Conservation (phyloP, 2,329 filamentous ascomycete species). For the Immersiporthe knoxdaviesiana region DNA sequence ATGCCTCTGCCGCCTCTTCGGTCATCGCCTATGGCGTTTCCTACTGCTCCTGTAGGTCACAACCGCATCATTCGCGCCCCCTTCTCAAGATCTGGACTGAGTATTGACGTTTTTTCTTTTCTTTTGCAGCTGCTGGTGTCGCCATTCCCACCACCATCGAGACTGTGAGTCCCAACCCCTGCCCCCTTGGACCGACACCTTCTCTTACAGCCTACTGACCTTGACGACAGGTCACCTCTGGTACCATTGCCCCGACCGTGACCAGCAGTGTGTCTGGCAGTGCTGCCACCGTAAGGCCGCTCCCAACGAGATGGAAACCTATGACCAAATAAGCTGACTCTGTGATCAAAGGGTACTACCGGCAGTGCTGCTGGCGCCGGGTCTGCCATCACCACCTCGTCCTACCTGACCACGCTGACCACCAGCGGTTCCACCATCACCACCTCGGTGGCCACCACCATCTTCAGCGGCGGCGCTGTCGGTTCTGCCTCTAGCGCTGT, state of each 20-base stretch:
- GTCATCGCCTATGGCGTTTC: conserved; percentile 45
- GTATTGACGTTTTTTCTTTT: conserved; percentile 33
- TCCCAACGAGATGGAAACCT: neutral
- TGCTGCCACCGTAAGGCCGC: conserved; percentile 18
- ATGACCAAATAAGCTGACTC: conserved; percentile 1
- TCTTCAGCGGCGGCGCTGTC: conserved; percentile 34
- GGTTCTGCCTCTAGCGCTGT: conserved; percentile 25
- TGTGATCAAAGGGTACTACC: conserved; percentile 7
- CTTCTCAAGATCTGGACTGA: conserved; percentile 5
- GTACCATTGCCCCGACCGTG: conserved; percentile 32
- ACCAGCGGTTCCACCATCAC: conserved; percentile 41
- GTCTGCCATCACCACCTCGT: conserved; percentile 41
- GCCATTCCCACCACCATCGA: conserved; percentile 38
- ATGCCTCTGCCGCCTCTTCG: conserved; percentile 39
- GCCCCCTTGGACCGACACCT: neutral
- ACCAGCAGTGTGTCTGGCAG: conserved; percentile 24
- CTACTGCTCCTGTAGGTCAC: conserved; percentile 45
- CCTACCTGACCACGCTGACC: conserved; percentile 42
- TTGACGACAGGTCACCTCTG: conserved; percentile 23
- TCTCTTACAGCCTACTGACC: conserved; percentile 2
- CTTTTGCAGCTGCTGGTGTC: conserved; percentile 41
- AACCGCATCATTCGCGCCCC: no score
- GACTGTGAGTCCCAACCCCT: conserved; percentile 30
- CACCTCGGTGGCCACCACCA: conserved; percentile 43
- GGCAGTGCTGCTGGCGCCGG: conserved; percentile 21